These are phyloP conservation scores for Tagetes patula DNA, from an alignment of 129 eudicot species.

Conservation along the genomic window DNA sequence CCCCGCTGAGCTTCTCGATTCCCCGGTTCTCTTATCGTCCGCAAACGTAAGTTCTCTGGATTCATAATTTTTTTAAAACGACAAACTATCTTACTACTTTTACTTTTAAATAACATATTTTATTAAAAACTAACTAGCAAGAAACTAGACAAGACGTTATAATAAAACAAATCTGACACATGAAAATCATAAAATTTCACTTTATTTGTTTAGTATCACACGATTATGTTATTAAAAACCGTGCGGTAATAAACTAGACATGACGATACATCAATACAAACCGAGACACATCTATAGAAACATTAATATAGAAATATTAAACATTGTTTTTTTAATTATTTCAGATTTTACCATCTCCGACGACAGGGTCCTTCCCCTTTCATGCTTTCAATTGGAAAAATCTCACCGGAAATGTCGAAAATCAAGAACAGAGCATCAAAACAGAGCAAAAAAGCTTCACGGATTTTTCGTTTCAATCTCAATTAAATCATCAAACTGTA, in stretches of 20 bases:
- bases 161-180: no score
- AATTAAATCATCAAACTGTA: conserved; percentile 32
- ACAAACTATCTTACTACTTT: no score
- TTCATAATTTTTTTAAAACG: neutral
- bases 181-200: no score
- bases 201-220: no score
- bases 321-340: conserved; percentile 1
- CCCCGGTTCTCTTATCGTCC: conserved; percentile 75
- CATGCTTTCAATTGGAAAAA: conserved; percentile 67
- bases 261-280: no score
- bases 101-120: no score
- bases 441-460: conserved; percentile 49
- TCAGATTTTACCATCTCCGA: conserved; percentile 91
- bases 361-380: conserved; percentile 73
- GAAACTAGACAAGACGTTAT: no score
- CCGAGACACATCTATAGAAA: no score
- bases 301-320: no score
- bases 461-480: conserved; percentile 73
- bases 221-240: no score
- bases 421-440: conserved; percentile 47
- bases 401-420: conserved; percentile 22
- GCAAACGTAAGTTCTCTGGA: conserved; percentile 45
- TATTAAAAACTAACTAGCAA: no score
- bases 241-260: no score
- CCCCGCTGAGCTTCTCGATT: conserved; percentile 79